Evolutionary conservation across 352 stramenopile species (phyloP).

Genomic region (Aphanomyces invadans): DNA sequence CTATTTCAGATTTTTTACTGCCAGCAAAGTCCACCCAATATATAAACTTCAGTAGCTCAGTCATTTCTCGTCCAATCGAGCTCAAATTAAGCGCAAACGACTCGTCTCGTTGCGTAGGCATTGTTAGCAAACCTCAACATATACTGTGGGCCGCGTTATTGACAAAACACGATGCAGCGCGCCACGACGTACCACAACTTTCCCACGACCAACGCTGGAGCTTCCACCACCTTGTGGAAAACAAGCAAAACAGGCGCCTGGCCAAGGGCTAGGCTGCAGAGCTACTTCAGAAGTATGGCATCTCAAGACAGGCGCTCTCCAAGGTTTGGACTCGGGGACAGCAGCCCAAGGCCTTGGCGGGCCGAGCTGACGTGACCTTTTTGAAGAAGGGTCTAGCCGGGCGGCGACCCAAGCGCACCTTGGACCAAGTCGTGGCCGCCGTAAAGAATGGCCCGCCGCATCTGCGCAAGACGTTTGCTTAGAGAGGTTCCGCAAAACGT

Average conservation of each 20-base stretch:
- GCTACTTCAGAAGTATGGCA: constrained; percentile 9
- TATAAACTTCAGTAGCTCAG: constrained; percentile 9
- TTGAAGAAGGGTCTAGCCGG: background rate
- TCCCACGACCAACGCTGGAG: constrained; percentile 15
- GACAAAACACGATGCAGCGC: background rate
- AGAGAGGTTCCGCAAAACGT: too few species aligned
- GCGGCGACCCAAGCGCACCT: constrained; percentile 1
- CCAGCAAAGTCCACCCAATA: background rate
- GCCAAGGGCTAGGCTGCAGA: background rate
- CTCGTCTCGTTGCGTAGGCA: constrained; percentile 8
- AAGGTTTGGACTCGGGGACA: constrained; percentile 6
- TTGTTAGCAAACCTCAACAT: constrained; percentile 3
- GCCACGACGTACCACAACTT: constrained; percentile 7
- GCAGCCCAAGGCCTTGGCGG: background rate
- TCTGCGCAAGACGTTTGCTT: constrained; percentile 8
- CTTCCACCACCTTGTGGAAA: constrained; percentile 4
- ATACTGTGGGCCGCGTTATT: background rate
- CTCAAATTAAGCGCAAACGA: constrained; percentile 13
- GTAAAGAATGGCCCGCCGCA: constrained; percentile 4
- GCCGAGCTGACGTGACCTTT: background rate
- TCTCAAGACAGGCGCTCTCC: constrained; percentile 11
- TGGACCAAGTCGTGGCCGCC: constrained; percentile 1
- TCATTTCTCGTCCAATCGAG: constrained; percentile 17
- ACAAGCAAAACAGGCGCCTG: background rate
- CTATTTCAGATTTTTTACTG: constrained; percentile 5